A percentile compares a stretch with the other conserved stretches of the same genome.
Conservation (phyloP, 805 yeast species). For the Wickerhamomyces tratensis region DNA sequence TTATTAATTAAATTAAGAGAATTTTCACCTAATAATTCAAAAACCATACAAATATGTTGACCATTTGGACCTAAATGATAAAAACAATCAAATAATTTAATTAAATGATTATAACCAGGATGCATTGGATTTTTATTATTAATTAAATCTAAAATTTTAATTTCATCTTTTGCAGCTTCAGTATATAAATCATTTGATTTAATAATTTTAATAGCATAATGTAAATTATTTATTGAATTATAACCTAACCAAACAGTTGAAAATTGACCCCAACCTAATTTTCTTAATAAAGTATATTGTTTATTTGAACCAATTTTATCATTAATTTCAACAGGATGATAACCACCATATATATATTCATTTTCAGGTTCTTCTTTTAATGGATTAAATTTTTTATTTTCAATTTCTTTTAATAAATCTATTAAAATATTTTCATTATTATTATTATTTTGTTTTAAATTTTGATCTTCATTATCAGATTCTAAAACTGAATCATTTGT, state of each 20-base stretch:
- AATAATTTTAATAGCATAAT: conserved; percentile 57
- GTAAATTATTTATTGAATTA: conserved; percentile 26
- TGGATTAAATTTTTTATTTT: conserved; percentile 1
- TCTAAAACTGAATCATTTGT: background rate
- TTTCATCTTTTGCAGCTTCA: conserved; percentile 61
- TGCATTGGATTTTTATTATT: conserved; percentile 24
- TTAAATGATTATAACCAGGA: conserved; percentile 43
- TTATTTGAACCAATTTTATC: conserved; percentile 38
- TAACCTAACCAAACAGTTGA: conserved; percentile 63
- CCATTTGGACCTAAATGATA: conserved; percentile 54
- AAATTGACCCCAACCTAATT: conserved; percentile 67
- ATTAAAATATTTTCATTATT: no score
- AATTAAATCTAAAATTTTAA: conserved; percentile 33
- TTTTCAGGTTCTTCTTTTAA: conserved; percentile 36
- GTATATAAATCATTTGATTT: conserved; percentile 41
- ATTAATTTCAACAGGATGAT: conserved; percentile 51
- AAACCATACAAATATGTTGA: conserved; percentile 54
- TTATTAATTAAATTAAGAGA: conserved; percentile 39
- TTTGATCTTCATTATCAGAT: background rate
- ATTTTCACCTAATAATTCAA: conserved; percentile 57
- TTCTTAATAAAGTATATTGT: conserved; percentile 39
- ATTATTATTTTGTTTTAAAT: background rate
- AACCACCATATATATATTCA: conserved; percentile 54
- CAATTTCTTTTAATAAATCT: conserved; percentile 3
- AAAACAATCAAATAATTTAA: conserved; percentile 46